Evolutionary conservation across 2,329 filamentous ascomycete genomes (phyloP).

Genomic region (Chalaropsis ovoidea): DNA sequence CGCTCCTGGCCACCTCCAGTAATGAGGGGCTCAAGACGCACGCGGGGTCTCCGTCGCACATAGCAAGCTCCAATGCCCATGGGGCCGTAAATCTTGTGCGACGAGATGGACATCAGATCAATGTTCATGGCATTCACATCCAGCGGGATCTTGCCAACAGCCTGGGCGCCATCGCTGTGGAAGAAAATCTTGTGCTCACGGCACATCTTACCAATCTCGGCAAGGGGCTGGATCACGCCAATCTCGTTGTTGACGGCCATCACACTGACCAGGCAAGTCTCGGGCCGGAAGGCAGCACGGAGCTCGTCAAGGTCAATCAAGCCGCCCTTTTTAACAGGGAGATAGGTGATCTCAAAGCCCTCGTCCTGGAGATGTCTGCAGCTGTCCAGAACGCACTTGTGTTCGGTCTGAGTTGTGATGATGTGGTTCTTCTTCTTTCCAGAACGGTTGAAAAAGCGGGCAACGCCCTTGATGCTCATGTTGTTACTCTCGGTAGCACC

Average conservation of each 20-base stretch:
- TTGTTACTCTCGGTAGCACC: conserved; percentile 98
- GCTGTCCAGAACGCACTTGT: conserved; percentile 97
- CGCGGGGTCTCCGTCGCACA: conserved; percentile 80
- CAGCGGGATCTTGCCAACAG: conserved; percentile 94
- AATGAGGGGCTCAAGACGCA: conserved; percentile 91
- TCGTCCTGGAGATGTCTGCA: conserved; percentile 95
- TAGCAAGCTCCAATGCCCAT: conserved; percentile 97
- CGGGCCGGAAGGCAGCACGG: conserved; percentile 78
- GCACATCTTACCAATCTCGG: conserved; percentile 87
- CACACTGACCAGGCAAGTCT: conserved; percentile 86
- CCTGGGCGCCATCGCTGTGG: conserved; percentile 93
- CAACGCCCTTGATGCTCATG: conserved; percentile 98
- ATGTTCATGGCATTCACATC: conserved; percentile 98
- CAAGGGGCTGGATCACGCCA: conserved; percentile 92
- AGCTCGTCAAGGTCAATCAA: conserved; percentile 74
- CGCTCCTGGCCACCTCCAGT: conserved; percentile 92
- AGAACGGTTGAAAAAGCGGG: conserved; percentile 81
- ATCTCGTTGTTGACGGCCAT: conserved; percentile 99
- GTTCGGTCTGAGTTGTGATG: conserved; percentile 93
- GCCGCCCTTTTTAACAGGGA: conserved; percentile 81
- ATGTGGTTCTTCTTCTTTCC: conserved; percentile 99
- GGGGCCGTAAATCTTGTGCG: conserved; percentile 96
- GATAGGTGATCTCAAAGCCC: conserved; percentile 92
- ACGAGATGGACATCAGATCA: conserved; percentile 96
- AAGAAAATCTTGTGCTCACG: conserved; percentile 91